Evolutionary conservation across 2,329 filamentous ascomycete species (phyloP), one percentile per base, ranked within the genome.

Genomic region (Claviceps pazoutovae): DNA sequence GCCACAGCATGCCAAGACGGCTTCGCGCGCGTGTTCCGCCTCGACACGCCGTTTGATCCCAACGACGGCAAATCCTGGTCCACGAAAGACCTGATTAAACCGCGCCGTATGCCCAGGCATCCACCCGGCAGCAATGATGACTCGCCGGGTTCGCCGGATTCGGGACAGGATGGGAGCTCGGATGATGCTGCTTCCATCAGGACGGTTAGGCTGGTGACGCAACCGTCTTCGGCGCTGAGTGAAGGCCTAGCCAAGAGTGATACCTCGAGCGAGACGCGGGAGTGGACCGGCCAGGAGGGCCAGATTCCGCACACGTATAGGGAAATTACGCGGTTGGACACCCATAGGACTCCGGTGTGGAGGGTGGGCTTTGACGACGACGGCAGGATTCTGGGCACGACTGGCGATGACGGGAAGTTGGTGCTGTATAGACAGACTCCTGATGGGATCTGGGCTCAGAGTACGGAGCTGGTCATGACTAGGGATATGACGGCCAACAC

Each of bases 1-100:
- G 93, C 91, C 3, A 94, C 90, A 5, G 91, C 89, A 2, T 93
- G 88, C 64, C 94, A 94, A 66, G 93, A 98, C 64, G 91, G 93
- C 3, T 83, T 82, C 59, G 82, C 96, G 42, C 79, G 91, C 42
- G 84, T 98, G n/a, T 95, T 94, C 62, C 82, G 91, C 59, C 66
- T 95, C 17, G 80, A 83, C 38, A 85, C 84, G 0, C 75, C 77
- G 0, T 68, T 68, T 55, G 64, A 59, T 56, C 68, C 62, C 55
- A 71, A 66, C 55, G 76, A 69, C 59, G 75, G 65, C 46, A 75
- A 71, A 57, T 70, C 69, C 5, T 81, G 74, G 76, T 70, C 74
- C 5, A 64, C 66, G 6, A 61, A 67, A 5, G 71, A 76, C 55
- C 64, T 79, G 13, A 57, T 68, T 39, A 72, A 67, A 43, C 16